A percentile compares a stretch with the other conserved stretches of the same genome.
These are phyloP conservation scores for Nectriaceae sp. DNA, from an alignment of 2,329 filamentous ascomycete genomes.

Conservation along the genomic window DNA sequence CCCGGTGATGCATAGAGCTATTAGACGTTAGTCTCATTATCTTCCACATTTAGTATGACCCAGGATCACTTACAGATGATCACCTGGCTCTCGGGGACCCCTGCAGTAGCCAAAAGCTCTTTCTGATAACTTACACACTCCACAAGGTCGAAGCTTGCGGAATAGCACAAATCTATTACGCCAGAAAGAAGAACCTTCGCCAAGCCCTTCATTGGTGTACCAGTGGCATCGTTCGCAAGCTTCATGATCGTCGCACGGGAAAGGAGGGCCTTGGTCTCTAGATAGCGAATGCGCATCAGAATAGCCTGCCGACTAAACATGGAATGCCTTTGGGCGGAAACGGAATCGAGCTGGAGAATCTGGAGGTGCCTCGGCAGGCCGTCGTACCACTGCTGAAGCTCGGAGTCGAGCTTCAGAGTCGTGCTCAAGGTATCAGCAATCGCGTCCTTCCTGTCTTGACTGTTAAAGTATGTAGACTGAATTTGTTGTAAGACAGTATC, in stretches of 20 bases:
- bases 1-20: slow-evolving; percentile 24
- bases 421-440: slow-evolving; percentile 15
- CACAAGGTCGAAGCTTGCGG: slow-evolving; percentile 25
- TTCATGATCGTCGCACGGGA: slow-evolving; percentile 25
- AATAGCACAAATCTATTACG: slow-evolving; percentile 20
- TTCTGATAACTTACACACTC: slow-evolving; percentile 23
- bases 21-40: slow-evolving; percentile 9
- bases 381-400: slow-evolving; percentile 24
- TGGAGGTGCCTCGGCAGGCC: slow-evolving; percentile 21
- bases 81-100: slow-evolving; percentile 22
- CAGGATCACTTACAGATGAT: slow-evolving; percentile 18
- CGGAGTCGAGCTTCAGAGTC: slow-evolving; percentile 20
- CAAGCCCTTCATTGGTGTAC: slow-evolving; percentile 13
- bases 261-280: slow-evolving; percentile 24
- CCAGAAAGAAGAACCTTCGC: slow-evolving; percentile 20
- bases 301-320: slow-evolving; percentile 25
- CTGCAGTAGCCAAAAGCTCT: slow-evolving; percentile 20
- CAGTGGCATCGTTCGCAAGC: slow-evolving; percentile 9
- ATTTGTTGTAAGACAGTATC: slow-evolving; percentile 22
- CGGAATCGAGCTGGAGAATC: slow-evolving; percentile 13
- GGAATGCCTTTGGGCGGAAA: slow-evolving; percentile 17
- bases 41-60: accelerated
- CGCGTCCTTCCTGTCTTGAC: slow-evolving; percentile 3
- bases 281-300: slow-evolving; percentile 24
- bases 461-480: slow-evolving; percentile 16